Evolutionary conservation across 2,329 filamentous ascomycete genomes (phyloP).

Genomic region (Claviceps sp.): DNA sequence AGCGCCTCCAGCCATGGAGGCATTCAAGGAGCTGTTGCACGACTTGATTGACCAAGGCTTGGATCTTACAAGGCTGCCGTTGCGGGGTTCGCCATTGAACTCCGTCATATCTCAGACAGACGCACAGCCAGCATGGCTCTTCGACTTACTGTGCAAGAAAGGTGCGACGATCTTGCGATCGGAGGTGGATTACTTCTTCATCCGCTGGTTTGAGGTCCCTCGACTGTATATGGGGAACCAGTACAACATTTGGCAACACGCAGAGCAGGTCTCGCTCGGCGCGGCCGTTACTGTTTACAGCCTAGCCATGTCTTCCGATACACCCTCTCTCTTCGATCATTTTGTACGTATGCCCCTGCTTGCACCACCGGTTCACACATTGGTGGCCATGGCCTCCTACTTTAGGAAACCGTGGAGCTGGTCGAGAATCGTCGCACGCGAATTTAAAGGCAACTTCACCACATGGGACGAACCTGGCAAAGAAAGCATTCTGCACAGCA

Average conservation of each 20-base stretch:
- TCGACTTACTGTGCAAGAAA: background rate
- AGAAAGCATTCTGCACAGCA: background rate
- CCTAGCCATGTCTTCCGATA: background rate
- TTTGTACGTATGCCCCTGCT: background rate
- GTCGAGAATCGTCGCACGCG: background rate
- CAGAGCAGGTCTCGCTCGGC: background rate
- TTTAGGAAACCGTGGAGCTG: background rate
- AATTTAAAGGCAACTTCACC: background rate
- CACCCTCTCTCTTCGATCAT: background rate
- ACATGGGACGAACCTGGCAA: background rate
- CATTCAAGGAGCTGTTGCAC: background rate
- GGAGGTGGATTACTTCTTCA: background rate
- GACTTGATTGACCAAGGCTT: background rate
- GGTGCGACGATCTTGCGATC: background rate
- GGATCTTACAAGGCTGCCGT: background rate
- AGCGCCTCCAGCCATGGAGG: background rate
- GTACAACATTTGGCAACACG: background rate
- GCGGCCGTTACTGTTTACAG: background rate
- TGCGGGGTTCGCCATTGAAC: background rate
- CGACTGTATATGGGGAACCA: background rate
- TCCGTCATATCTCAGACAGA: background rate
- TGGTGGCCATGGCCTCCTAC: background rate
- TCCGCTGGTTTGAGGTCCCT: background rate
- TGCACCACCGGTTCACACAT: background rate
- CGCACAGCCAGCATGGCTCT: conserved; percentile 1